These are phyloP conservation scores for Monascus purpureus DNA, from an alignment of 495 filamentous ascomycete genomes.

Conservation along the genomic window DNA sequence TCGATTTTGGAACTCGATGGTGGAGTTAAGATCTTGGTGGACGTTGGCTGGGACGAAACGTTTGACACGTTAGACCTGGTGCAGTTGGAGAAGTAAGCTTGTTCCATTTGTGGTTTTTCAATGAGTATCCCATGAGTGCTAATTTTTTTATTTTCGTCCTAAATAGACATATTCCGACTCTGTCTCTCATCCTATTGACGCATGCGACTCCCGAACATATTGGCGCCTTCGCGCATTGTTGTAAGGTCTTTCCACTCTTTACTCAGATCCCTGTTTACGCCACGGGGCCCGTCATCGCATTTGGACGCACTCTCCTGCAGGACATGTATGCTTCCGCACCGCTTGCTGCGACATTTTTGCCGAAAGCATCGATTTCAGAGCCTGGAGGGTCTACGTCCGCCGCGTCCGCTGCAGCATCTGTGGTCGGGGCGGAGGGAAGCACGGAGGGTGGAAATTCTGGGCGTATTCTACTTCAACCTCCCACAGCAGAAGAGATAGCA, in stretches of 20 bases:
- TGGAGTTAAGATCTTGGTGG: slow-evolving; percentile 85
- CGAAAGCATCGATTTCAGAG: slow-evolving; percentile 52
- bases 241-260: slow-evolving; percentile 88
- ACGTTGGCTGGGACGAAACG: slow-evolving; percentile 88
- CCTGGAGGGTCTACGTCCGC: slow-evolving; percentile 38
- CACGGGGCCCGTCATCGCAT: slow-evolving; percentile 80
- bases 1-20: slow-evolving; percentile 94
- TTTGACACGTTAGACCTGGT: slow-evolving; percentile 71
- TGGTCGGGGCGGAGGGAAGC: slow-evolving; percentile 6
- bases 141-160: slow-evolving; percentile 2
- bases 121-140: background rate
- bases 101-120: background rate
- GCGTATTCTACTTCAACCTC: slow-evolving; percentile 62
- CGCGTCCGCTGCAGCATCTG: slow-evolving; percentile 16
- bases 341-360: slow-evolving; percentile 67
- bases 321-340: slow-evolving; percentile 88
- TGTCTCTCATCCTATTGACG: slow-evolving; percentile 89
- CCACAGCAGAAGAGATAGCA: slow-evolving; percentile 76
- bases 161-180: slow-evolving; percentile 69
- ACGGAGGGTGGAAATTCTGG: slow-evolving; percentile 16
- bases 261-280: slow-evolving; percentile 92
- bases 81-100: slow-evolving; percentile 72
- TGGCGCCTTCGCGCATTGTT: slow-evolving; percentile 90
- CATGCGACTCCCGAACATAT: slow-evolving; percentile 85
- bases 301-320: slow-evolving; percentile 80